phyloP scores from a whole-genome alignment of 495 filamentous ascomycete species.

The Penicillium bialowiezense region DNA sequence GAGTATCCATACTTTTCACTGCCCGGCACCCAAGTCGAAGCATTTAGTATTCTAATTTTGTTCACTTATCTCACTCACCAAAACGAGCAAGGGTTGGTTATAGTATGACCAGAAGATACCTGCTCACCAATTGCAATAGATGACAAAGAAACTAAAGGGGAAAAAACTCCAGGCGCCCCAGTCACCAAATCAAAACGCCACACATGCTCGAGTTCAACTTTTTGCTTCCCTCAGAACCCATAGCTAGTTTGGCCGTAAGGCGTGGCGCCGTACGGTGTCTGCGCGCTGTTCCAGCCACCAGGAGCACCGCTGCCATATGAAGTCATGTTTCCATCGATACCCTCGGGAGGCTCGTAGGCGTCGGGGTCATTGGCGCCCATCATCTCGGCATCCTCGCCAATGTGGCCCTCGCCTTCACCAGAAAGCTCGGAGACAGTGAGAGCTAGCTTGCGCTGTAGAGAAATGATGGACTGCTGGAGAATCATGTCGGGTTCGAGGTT shows the following conservation, averaged over 20 bases:
- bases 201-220: conserved; percentile 22
- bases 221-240: conserved; percentile 30
- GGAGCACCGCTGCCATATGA: conserved; percentile 63
- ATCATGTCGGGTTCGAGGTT: conserved; percentile 83
- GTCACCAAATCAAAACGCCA: conserved; percentile 24
- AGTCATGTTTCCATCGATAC: conserved; percentile 71
- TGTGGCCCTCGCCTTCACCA: conserved; percentile 41
- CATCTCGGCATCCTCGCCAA: conserved; percentile 50
- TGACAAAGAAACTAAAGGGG: conserved; percentile 7
- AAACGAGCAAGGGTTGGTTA: not conserved
- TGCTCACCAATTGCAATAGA: conserved; percentile 6
- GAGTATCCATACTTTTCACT: not conserved
- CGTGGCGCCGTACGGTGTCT: conserved; percentile 67
- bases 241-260: conserved; percentile 63
- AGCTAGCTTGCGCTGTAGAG: conserved; percentile 86
- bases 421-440: conserved; percentile 73
- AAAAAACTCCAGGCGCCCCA: conserved; percentile 28
- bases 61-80: not conserved
- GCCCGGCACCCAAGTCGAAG: not conserved
- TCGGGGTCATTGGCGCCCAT: conserved; percentile 63
- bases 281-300: conserved; percentile 61
- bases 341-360: conserved; percentile 55
- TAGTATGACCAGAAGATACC: conserved; percentile 14
- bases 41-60: not conserved
- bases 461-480: conserved; percentile 82